Evolutionary conservation across 2,329 filamentous ascomycete species (phyloP), one percentile per base, ranked within the genome.

Genomic region (Scleromitrula shiraiana): DNA sequence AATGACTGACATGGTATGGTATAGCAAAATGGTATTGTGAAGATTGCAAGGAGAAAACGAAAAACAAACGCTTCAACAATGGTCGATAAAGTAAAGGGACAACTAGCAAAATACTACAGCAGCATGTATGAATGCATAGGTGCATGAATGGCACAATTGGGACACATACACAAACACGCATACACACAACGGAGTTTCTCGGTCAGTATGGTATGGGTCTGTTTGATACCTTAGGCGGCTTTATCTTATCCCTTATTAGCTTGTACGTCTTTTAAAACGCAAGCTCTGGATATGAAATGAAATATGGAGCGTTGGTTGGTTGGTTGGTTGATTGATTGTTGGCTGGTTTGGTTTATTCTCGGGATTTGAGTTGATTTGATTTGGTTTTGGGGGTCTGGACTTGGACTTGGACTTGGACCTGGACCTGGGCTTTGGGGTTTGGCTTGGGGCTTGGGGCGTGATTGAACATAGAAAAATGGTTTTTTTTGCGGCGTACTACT

Each of bases 11-110:
- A 14, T 24, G 26, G n/a, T n/a, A 22, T 30, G 39, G 15, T 19
- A 32, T 41, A 62, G 60, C 59, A 24, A 63, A 62, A 59, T 63
- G 60, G 60, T 63, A 59, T 35, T 63, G 60, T 51, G 59, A 63
- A 37, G 60, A 62, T 32, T 63, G 60, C 39, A 63, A 59, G 44
- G 59, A 60, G 20, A 59, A 58, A 40, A 37, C 57, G 35, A 61
- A 59, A 41, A 45, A 35, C 15, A 59, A 57, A 49, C 56, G 59
- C 35, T 57, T 60, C 45, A 48, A 42, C 35, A 62, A 57, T 38
- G 47, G 54, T 24, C 57, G 57, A 43, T 59, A 43, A 54, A 12
- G n/a, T n/a, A 19, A 19, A 29, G 15, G 23, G 22, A 32, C 6
- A 15, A 7, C 19, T 19, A n/a, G 36, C 12, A 12, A 46, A 23